These are phyloP conservation scores for Hyaloscypha hepaticicola DNA, from an alignment of 495 filamentous ascomycete species.

Conservation along the genomic window DNA sequence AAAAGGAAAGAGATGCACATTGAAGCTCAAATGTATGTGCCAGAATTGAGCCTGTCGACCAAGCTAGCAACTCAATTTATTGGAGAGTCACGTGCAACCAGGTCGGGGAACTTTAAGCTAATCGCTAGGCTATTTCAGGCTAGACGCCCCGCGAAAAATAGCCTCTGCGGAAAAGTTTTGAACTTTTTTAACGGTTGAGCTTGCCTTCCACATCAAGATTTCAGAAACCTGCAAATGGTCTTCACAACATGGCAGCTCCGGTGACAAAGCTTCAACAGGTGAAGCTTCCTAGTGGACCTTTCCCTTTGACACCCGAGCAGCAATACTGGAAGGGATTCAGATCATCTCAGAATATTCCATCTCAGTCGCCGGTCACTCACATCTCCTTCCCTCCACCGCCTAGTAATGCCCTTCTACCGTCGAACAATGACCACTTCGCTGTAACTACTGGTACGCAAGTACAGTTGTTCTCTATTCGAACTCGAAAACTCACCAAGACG, in stretches of 20 bases:
- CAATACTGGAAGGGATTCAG: conserved; percentile 93
- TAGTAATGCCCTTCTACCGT: conserved; percentile 40
- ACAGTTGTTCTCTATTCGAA: conserved; percentile 88
- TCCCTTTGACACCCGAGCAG: conserved; percentile 80
- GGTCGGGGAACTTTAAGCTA: conserved; percentile 7
- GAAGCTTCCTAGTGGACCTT: conserved; percentile 76
- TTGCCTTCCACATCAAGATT: not conserved
- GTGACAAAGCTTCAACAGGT: conserved; percentile 78
- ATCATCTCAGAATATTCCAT: conserved; percentile 81
- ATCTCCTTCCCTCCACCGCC: conserved; percentile 72
- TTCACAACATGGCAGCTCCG: conserved; percentile 76
- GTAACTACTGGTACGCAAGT: conserved; percentile 88
- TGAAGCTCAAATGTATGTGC: too few species aligned
- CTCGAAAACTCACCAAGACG: conserved; percentile 83
- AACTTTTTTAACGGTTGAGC: conserved; percentile 15
- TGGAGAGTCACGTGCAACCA: not conserved
- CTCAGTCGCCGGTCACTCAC: conserved; percentile 81
- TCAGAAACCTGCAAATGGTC: conserved; percentile 16
- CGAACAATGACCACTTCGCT: conserved; percentile 74
- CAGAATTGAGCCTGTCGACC: too few species aligned
- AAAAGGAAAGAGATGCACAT: too few species aligned
- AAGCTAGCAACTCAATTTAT: too few species aligned
- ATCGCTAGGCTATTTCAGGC: conserved; percentile 1
- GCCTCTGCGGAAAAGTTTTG: conserved; percentile 1
- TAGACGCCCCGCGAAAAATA: conserved; percentile 19